phyloP scores from a whole-genome alignment of 208 protist species.

The Leptomonas pyrrhocoris region DNA sequence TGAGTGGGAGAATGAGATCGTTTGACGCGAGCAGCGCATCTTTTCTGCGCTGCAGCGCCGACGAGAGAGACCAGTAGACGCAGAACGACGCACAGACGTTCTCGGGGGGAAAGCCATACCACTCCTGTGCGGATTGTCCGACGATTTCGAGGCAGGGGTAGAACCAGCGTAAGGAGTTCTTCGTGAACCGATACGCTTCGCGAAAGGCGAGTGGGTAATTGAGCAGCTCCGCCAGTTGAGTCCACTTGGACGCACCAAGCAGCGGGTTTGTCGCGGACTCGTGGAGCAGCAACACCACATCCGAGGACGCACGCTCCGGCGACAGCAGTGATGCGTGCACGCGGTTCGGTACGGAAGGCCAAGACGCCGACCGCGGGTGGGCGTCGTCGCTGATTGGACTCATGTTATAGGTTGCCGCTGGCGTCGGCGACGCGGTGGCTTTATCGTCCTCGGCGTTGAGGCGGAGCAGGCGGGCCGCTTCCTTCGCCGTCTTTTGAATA shows the following conservation, averaged over 20 bases:
- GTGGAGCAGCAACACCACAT: constrained; percentile 29
- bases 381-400: not conserved
- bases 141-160: constrained; percentile 63
- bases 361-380: not conserved
- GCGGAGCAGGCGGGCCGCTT: constrained; percentile 20
- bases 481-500: constrained; percentile 59
- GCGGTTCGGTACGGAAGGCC: not conserved
- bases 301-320: constrained; percentile 20
- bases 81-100: constrained; percentile 42
- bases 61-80: constrained; percentile 81
- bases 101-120: constrained; percentile 51
- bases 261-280: constrained; percentile 14
- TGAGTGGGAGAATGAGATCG: constrained; percentile 44
- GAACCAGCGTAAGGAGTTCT: constrained; percentile 66
- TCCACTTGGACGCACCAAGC: constrained; percentile 16
- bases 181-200: constrained; percentile 39
- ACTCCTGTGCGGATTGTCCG: constrained; percentile 50
- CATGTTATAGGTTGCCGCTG: not conserved
- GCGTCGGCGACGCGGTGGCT: too few species aligned
- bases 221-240: constrained; percentile 50
- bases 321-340: constrained; percentile 11
- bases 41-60: constrained; percentile 60
- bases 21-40: constrained; percentile 25
- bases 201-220: constrained; percentile 48
- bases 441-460: not conserved